Percentiles rank a stretch among this genome's conserved stretches.
Conservation (phyloP, 768 basidiomycete species). For the Tephrocybe sp. region DNA sequence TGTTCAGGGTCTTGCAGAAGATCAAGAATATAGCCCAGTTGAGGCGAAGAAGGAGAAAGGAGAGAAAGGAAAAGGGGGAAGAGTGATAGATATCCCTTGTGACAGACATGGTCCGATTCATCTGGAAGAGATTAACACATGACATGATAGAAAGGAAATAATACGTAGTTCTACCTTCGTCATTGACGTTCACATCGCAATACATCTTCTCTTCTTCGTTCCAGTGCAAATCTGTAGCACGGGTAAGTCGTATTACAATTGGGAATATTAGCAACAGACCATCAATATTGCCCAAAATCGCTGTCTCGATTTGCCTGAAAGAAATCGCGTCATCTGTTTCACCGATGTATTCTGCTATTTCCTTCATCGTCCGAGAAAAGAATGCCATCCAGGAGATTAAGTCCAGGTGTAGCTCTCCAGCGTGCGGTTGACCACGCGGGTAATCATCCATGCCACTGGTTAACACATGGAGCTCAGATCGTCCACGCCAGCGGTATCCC, state of each 20-base stretch:
- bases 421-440: constrained; percentile 85
- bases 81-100: constrained; percentile 90
- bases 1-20: constrained; percentile 77
- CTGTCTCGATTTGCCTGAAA: constrained; percentile 75
- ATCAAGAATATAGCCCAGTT: constrained; percentile 79
- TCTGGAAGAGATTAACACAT: constrained; percentile 49
- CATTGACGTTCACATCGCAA: constrained; percentile 84
- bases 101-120: constrained; percentile 88
- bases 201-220: constrained; percentile 88
- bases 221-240: constrained; percentile 82
- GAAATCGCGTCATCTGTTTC: constrained; percentile 82
- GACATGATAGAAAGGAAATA: constrained; percentile 1
- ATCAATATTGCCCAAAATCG: constrained; percentile 82
- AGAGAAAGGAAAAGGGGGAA: constrained; percentile 91
- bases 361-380: constrained; percentile 91
- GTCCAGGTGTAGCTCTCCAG: constrained; percentile 92
- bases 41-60: constrained; percentile 74
- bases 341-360: constrained; percentile 84
- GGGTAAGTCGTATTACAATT: neutral
- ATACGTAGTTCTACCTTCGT: constrained; percentile 60
- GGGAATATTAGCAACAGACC: constrained; percentile 43
- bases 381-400: constrained; percentile 96
- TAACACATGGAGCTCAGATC: constrained; percentile 82
- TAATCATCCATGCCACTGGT: constrained; percentile 98
- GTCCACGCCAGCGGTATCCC: constrained; percentile 93